Evolutionary conservation across 345 rosid species (phyloP).

Genomic region (Xanthoceras sorbifolium): DNA sequence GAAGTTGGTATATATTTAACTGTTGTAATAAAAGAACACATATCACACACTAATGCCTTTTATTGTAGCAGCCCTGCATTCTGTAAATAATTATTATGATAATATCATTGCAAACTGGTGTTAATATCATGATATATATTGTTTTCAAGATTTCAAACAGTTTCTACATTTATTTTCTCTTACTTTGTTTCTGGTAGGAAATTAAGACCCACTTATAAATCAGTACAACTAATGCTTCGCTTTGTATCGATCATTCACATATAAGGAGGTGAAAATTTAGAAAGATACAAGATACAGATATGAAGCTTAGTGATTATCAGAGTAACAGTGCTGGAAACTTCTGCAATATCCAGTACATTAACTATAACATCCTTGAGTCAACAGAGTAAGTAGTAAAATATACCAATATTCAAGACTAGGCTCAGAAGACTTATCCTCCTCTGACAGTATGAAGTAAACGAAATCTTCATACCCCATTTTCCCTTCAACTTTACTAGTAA

Average conservation of each 20-base stretch:
- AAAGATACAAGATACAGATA: background rate
- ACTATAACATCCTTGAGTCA: background rate
- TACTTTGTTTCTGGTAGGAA: background rate
- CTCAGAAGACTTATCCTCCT: slow-evolving; percentile 94
- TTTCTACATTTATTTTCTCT: background rate
- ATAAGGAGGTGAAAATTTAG: background rate
- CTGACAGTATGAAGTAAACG: slow-evolving; percentile 89
- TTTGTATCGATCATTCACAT: background rate
- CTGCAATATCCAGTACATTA: background rate
- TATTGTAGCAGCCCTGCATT: background rate
- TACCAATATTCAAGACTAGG: slow-evolving; percentile 97
- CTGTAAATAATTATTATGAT: background rate
- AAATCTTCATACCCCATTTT: slow-evolving; percentile 98
- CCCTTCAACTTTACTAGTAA: slow-evolving; percentile 81
- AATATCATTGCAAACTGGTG: background rate
- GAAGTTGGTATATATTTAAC: background rate
- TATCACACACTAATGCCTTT: background rate
- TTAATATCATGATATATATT: background rate
- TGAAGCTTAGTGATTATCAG: background rate
- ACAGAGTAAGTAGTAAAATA: slow-evolving; percentile 1
- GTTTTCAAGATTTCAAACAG: background rate
- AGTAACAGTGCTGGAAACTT: background rate
- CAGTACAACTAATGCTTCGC: background rate
- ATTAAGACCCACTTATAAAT: background rate
- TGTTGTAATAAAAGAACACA: background rate